Percentiles rank a stretch among this genome's conserved stretches.
Conservation (phyloP, 192 early-diverging fungal species). For the Phlyctochytrium planicorne region DNA sequence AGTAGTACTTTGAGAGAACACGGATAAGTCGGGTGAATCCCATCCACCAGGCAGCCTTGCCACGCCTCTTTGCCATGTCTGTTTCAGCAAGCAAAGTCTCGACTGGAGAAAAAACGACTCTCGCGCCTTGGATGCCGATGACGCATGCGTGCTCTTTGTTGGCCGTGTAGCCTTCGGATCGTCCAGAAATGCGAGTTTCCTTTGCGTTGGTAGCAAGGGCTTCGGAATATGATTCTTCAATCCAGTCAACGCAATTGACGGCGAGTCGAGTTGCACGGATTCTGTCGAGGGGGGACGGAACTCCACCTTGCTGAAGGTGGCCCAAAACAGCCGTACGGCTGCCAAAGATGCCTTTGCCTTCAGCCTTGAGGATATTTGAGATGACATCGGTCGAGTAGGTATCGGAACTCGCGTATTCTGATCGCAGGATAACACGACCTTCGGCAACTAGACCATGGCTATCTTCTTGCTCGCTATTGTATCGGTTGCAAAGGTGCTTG, state of each 20-base stretch:
- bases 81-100: constrained; percentile 65
- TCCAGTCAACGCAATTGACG: constrained; percentile 78
- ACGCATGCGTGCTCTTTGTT: constrained; percentile 64
- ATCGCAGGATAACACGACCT: constrained; percentile 83
- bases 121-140: constrained; percentile 79
- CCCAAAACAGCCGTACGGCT: constrained; percentile 88
- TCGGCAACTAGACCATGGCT: constrained; percentile 54
- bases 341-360: constrained; percentile 86
- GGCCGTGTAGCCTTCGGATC: constrained; percentile 44
- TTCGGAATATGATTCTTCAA: constrained; percentile 64
- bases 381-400: constrained; percentile 92
- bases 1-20: constrained; percentile 52
- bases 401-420: constrained; percentile 56
- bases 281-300: constrained; percentile 92
- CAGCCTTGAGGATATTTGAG: constrained; percentile 79
- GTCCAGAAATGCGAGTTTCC: constrained; percentile 2
- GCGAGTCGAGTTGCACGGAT: constrained; percentile 89
- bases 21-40: constrained; percentile 35
- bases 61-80: constrained; percentile 78
- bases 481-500: constrained; percentile 73
- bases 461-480: constrained; percentile 68
- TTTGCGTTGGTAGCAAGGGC: constrained; percentile 33
- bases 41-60: constrained; percentile 75
- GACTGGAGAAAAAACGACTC: constrained; percentile 73
- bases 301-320: constrained; percentile 93